Conservation (phyloP, 2,329 filamentous ascomycete species). For the Aureobasidium sp. region DNA sequence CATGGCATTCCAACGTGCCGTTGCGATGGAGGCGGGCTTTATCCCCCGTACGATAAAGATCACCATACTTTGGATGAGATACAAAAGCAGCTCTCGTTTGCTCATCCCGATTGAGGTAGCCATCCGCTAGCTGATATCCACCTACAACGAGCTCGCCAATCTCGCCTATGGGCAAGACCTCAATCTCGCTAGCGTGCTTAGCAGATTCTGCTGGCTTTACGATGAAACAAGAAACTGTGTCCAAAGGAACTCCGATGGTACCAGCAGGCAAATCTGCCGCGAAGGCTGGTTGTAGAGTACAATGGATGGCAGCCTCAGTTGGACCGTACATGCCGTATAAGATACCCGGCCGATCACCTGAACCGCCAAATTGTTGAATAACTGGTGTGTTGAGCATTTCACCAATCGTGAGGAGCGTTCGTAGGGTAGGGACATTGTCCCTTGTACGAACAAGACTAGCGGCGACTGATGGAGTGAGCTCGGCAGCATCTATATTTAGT, state of each 20-base stretch:
- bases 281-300: constrained; percentile 65
- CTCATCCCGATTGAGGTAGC: constrained; percentile 73
- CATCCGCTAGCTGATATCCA: constrained; percentile 69
- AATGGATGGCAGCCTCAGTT: constrained; percentile 88
- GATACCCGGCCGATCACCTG: constrained; percentile 49
- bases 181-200: constrained; percentile 29
- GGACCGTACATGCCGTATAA: constrained; percentile 93
- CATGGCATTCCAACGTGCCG: constrained; percentile 74
- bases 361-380: constrained; percentile 69
- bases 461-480: constrained; percentile 83
- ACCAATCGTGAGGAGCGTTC: constrained; percentile 75
- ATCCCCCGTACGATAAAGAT: constrained; percentile 78
- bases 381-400: constrained; percentile 82
- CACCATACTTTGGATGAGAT: constrained; percentile 54
- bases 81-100: constrained; percentile 69
- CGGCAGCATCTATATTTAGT: constrained; percentile 71
- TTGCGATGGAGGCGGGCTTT: constrained; percentile 62
- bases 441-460: constrained; percentile 67
- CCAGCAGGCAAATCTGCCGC: constrained; percentile 49
- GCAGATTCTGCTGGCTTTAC: constrained; percentile 41
- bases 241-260: constrained; percentile 70
- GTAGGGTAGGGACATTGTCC: constrained; percentile 58
- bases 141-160: constrained; percentile 76
- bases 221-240: constrained; percentile 74
- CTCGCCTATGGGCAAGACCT: constrained; percentile 57